Evolutionary conservation across 192 early-diverging fungal species (phyloP), one percentile per base, ranked within the genome.

Genomic region (Pilobolus umbonatus): DNA sequence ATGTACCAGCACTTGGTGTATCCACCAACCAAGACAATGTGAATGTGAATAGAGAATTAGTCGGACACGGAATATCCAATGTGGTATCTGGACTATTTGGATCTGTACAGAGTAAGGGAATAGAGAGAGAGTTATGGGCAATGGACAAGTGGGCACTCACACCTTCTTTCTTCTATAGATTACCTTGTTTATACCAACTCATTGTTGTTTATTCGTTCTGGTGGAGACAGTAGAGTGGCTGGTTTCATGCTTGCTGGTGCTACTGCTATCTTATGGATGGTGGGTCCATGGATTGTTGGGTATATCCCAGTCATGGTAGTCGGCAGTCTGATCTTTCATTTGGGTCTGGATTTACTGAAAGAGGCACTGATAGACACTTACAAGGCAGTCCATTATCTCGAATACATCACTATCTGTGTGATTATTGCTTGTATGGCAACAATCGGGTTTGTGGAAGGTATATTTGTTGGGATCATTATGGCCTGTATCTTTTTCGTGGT

Each of bases 371-470:
- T 87, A 40, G 95, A 99, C 64, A 93, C 95, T 0, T 81, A 86
- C 73, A 81, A 84, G 26, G 82, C 85, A 11, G 92, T 96, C 5
- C 89, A 92, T 54, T 76, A 76, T 17, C 75, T 94, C 19, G 96
- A 99, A 65, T 99, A 98, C 61, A 63, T 85, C 19, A 99, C 94
- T 5, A 95, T 99, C 31, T 45, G 84, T 7, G 70, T 77, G 9
- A 98, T 97, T 66, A 80, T 98, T 5, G 58, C 85, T 14, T 80
- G 86, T 35, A 98, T 98, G 96, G 91, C 89, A 8, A 67, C 68
- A 11, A 66, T 95, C 36, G 95, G 96, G n/a, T 99, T 99, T 72
- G 94, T 94, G 12, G 94, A 99, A 60, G 97, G 97, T 14, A 94
- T 97, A 57, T 85, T 96, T 47, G 66, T 94, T 26, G 97, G 97